Base-by-base conservation (phyloP, 1,284 basidiomycete species). In the Stygiomarasmius scandens region DNA sequence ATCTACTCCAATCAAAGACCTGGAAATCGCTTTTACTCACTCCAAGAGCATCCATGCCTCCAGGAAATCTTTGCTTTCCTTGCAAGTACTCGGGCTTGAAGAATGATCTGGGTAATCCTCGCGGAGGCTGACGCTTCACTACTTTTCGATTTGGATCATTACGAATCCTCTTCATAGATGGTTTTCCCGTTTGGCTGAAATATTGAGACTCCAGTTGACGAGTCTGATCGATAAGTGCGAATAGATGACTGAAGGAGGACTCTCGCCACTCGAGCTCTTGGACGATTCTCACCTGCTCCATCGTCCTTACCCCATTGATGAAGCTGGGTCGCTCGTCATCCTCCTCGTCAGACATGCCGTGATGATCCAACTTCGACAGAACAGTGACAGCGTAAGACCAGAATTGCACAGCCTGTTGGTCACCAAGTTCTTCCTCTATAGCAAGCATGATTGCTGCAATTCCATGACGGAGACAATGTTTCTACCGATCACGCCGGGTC, bases 261-360 rank as follows among this genome's bases (percentile, higher is more conserved):
- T 50, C 19, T 50, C 49, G 24, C 27, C 25, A 50, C 2, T 36
- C 25, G 22, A 50, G 20, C 27, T 25, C 49, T 14, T 25, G 25
- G 6, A 50, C 49, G 2, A 11, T n/a, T 27, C 27, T 50, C 11
- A 50, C 29, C 29, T 32, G 29, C 12, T 32, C 29, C 29, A 32
- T 32, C 5, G 12, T 12, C 29, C 29, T 32, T 12, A 32, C 5
- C 29, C 12, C 29, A 12, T 12, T 12, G 5, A 32, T 32, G 6
- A 12, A 32, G 29, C 6, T 50, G 11, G 20, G 11, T 3, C 22
- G 11, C 22, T 27, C 27, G 2, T 24, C 24, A 29, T 50, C 49
- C 32, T 50, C 49, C 25, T 50, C 49, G 27, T 50, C 49, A n/a
- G 49, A 50, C 49, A 50, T 50, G 22, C 49, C 49, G 14, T 50